A percentile compares a stretch with the other conserved stretches of the same genome.
Conservation (phyloP, 2,329 filamentous ascomycete genomes). For the Clarireedia homoeocarpa region DNA sequence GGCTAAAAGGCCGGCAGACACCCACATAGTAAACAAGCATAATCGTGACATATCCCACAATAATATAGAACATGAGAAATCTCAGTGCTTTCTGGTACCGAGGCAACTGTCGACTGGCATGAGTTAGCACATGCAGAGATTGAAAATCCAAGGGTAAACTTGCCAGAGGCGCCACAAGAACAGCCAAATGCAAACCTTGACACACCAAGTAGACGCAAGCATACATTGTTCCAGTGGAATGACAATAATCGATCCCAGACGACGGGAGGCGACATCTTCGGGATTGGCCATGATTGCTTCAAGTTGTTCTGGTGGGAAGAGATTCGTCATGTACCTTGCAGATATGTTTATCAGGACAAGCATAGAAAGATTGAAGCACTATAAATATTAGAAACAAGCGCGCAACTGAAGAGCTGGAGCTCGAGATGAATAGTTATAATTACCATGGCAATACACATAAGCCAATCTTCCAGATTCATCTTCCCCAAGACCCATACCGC, state of each 20-base stretch:
- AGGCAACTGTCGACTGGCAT: slow-evolving; percentile 11
- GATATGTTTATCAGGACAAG: slow-evolving; percentile 33
- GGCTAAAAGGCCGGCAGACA: slow-evolving; percentile 44
- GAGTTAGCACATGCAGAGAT: neutral
- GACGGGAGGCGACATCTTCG: slow-evolving; percentile 34
- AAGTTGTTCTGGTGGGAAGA: slow-evolving; percentile 32
- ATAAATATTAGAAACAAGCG: neutral
- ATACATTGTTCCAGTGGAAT: slow-evolving; percentile 42
- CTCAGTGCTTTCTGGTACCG: slow-evolving; percentile 34
- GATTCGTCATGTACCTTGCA: slow-evolving; percentile 31
- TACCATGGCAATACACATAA: slow-evolving; percentile 33
- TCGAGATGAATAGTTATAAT: neutral
- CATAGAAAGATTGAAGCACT: slow-evolving; percentile 31
- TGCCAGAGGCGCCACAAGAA: slow-evolving; percentile 29
- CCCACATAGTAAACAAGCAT: slow-evolving; percentile 30
- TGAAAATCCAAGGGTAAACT: neutral
- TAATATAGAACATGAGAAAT: slow-evolving; percentile 39
- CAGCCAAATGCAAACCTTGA: slow-evolving; percentile 45
- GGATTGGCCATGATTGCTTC: slow-evolving; percentile 28
- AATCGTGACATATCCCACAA: slow-evolving; percentile 35
- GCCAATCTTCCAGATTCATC: slow-evolving; percentile 30
- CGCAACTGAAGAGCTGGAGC: neutral
- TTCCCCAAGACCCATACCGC: slow-evolving; percentile 13
- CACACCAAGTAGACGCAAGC: slow-evolving; percentile 40
- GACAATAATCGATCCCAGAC: slow-evolving; percentile 41